Evolutionary conservation across 2,329 filamentous ascomycete genomes (phyloP), one percentile per base, ranked within the genome.

Genomic region (Clonostachys rosea): DNA sequence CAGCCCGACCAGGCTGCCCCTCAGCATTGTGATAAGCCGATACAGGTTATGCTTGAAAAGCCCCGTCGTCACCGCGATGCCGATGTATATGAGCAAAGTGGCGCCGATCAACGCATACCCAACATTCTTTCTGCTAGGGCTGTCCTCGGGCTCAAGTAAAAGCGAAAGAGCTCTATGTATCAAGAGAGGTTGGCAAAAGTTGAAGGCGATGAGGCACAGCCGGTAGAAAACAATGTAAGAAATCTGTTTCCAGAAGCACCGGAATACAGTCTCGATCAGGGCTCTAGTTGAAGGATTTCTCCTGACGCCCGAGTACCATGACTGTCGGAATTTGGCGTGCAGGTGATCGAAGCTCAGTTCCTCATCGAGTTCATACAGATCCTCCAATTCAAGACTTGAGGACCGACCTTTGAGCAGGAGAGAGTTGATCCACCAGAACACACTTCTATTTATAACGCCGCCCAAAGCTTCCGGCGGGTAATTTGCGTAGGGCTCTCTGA

Each of bases 101-200:
- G 69, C 70, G 3, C 65, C 71, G 9, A 76, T 69, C 5, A 74
- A 59, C 0, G 70, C 71, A 48, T 70, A 73, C 3, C 68, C 63
- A 13, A 58, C 47, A 34, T 60, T 65, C 24, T 30, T 30, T 30
- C 24, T 30, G 1, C 53, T 49, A 1, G 50, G 49, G 17, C 52
- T 41, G 16, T 56, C 52, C 5, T 18, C 16, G 16, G 34, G 35
- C 36, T 39, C 36, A 0, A 74, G 57, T 1, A 75, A 54, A 0
- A 69, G 57, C 1, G 60, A 55, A 67, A 59, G 16, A 62, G 62
- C 6, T 48, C 43, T 18, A 12, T 69, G 57, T 45, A 74, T 68
- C 34, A 75, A 64, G 20, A 74, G 67, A 0, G 71, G 70, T 40
- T 71, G 69, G 36, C 67, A 69, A 39, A 70, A 69, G n/a, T 56